Conservation (phyloP, 257 asterid genomes). For the Primulina huaijiensis region DNA sequence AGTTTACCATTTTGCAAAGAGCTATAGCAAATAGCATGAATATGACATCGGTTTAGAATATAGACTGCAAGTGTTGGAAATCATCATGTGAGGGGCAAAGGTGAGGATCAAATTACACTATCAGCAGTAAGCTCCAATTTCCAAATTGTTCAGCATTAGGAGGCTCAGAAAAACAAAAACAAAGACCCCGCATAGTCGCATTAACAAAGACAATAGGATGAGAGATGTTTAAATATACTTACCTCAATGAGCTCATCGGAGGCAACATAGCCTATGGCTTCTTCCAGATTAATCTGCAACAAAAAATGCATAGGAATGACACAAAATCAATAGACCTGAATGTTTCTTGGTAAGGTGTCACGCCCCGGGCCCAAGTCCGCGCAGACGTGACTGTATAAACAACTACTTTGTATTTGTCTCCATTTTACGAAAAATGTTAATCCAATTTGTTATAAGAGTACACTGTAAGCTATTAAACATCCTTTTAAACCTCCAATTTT, state of each 20-base stretch:
- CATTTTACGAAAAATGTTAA: too few species aligned
- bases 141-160: not conserved
- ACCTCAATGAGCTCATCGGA: constrained; percentile 98
- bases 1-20: not conserved
- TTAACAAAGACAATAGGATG: not conserved
- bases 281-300: constrained; percentile 86
- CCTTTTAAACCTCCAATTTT: too few species aligned
- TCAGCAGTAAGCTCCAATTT: not conserved
- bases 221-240: not conserved
- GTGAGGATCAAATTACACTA: not conserved
- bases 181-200: not conserved
- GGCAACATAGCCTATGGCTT: constrained; percentile 97
- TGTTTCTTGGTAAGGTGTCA: not conserved
- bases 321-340: constrained; percentile 4
- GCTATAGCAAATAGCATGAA: not conserved
- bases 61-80: not conserved
- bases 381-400: too few species aligned
- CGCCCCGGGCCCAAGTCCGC: too few species aligned
- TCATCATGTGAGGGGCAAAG: not conserved
- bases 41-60: not conserved
- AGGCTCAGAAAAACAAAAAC: not conserved
- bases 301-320: constrained; percentile 8
- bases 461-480: too few species aligned
- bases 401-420: too few species aligned
- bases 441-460: too few species aligned